Conservation (phyloP, 805 yeast genomes). For the Candida tammaniensis region DNA sequence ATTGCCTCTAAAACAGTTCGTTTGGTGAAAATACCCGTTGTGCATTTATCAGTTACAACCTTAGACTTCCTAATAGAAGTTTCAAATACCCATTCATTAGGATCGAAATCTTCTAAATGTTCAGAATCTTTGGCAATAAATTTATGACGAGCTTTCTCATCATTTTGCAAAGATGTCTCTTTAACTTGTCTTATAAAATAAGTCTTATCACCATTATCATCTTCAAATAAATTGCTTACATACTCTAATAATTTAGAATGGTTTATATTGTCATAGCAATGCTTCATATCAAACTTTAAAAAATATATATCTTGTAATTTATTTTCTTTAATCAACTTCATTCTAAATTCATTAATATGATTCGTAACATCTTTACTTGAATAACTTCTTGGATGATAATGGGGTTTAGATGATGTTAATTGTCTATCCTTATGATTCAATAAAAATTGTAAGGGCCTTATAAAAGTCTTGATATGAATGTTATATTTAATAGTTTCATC, state of each 20-base stretch:
- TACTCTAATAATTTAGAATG: slow-evolving; percentile 37
- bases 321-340: slow-evolving; percentile 6
- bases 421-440: slow-evolving; percentile 12
- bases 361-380: slow-evolving; percentile 48
- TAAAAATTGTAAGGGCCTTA: slow-evolving; percentile 11
- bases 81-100: slow-evolving; percentile 1
- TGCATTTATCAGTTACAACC: slow-evolving; percentile 18
- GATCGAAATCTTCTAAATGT: slow-evolving; percentile 10
- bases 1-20: slow-evolving; percentile 46
- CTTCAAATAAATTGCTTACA: slow-evolving; percentile 26
- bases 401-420: background rate
- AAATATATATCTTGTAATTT: slow-evolving; percentile 42
- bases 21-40: slow-evolving; percentile 36
- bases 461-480: slow-evolving; percentile 9
- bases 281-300: slow-evolving; percentile 71
- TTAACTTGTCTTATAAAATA: slow-evolving; percentile 21
- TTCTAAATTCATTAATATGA: slow-evolving; percentile 37
- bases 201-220: slow-evolving; percentile 15
- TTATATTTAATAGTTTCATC: slow-evolving; percentile 18
- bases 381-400: slow-evolving; percentile 24
- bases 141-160: slow-evolving; percentile 4
- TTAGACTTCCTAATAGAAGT: background rate
- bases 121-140: slow-evolving; percentile 14
- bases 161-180: slow-evolving; percentile 10
- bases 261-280: slow-evolving; percentile 75